phyloP scores from a whole-genome alignment of 139 green algal genomes.

The Chlamydomonas urium region DNA sequence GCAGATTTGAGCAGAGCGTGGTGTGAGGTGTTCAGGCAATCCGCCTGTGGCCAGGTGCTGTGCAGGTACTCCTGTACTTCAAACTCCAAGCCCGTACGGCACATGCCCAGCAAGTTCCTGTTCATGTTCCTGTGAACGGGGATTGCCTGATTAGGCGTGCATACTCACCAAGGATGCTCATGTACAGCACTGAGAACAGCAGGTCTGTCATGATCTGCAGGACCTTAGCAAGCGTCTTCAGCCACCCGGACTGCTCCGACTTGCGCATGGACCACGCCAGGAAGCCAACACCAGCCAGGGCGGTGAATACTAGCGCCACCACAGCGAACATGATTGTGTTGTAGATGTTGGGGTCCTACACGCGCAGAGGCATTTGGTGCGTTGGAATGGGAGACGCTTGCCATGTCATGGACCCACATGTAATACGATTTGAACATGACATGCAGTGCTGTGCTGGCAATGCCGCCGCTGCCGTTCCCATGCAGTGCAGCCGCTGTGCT shows the following conservation, averaged over 20 bases:
- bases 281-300: background rate
- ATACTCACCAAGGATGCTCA: constrained; percentile 8
- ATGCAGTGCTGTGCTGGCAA: too few relatives aligned
- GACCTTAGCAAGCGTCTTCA: background rate
- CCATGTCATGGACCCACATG: too few relatives aligned
- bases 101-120: too few relatives aligned
- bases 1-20: too few relatives aligned
- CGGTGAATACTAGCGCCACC: background rate
- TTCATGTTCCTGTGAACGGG: background rate
- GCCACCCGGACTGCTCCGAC: constrained; percentile 17
- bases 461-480: too few relatives aligned
- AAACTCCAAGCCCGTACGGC: too few relatives aligned
- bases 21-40: background rate
- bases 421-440: too few relatives aligned
- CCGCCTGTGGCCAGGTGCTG: background rate
- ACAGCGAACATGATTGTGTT: background rate
- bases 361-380: too few relatives aligned
- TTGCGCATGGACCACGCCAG: constrained; percentile 16
- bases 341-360: too few relatives aligned
- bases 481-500: too few relatives aligned
- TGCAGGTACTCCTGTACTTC: constrained; percentile 2
- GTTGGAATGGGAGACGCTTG: too few relatives aligned
- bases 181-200: constrained; percentile 17
- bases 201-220: constrained; percentile 15
- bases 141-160: background rate